These are phyloP conservation scores for Fusarium sp. DNA, from an alignment of 2,329 filamentous ascomycete species.

Conservation along the genomic window DNA sequence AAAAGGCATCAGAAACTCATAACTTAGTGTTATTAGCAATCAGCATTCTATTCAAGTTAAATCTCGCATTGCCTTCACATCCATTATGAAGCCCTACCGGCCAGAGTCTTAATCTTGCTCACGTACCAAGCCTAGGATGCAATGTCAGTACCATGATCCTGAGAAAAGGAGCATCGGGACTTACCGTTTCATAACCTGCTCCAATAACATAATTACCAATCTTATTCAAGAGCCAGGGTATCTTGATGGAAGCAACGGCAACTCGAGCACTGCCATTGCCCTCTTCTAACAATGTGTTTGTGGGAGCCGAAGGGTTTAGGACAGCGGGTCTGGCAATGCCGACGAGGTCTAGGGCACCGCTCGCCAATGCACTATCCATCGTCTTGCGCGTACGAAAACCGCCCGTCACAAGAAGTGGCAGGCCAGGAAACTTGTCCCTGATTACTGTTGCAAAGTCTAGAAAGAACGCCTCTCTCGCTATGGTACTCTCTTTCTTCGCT, in stretches of 20 bases:
- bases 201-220: background rate
- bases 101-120: too few species aligned
- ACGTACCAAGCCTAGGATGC: background rate
- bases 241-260: background rate
- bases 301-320: background rate
- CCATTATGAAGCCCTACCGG: too few species aligned
- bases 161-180: too few species aligned
- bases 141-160: background rate
- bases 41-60: too few species aligned
- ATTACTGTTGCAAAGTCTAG: background rate
- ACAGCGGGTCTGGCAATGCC: background rate
- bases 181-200: background rate
- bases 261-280: background rate
- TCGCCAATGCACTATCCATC: background rate
- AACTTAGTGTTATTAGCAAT: too few species aligned
- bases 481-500: background rate
- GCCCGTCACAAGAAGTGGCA: background rate
- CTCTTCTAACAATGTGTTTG: background rate
- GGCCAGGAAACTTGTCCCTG: background rate
- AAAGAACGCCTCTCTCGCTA: background rate
- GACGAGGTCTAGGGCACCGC: background rate
- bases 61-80: too few species aligned
- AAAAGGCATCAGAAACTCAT: too few species aligned
- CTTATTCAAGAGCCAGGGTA: background rate
- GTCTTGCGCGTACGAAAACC: constrained; percentile 1